Evolutionary conservation across 2,329 filamentous ascomycete species (phyloP), one percentile per base, ranked within the genome.

Genomic region (Xylariales sp.): DNA sequence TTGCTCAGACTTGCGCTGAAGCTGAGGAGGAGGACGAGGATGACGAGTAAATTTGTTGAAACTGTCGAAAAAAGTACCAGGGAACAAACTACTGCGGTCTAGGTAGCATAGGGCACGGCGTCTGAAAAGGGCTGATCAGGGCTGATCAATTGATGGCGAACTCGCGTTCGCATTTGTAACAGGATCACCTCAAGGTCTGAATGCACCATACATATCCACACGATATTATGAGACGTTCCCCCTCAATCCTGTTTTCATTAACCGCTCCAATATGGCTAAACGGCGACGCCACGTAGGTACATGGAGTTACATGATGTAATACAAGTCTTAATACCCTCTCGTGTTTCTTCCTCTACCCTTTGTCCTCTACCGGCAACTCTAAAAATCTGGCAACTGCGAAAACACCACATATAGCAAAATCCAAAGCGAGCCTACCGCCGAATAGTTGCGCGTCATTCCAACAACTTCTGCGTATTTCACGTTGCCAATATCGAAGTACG

Each of bases 1-100:
- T 95, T 78, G 92, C 92, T 80, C 91, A 92, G 87, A 94, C 91
- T 80, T 92, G 89, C 66, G 87, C 89, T 77, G 90, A 92, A 86
- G 89, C 87, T 71, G 90, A 91, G 70, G 89, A 91, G 80, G 89
- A 90, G 68, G 87, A 89, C 78, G 87, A 89, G 68, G 67, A 70
- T 78, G 88, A 90, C 74, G 89, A 91, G 84, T 90, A 90, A 85
- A 85, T 77, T 48, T 55, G 50, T 70, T 50, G 49, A 34, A 55
- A 55, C 43, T 55, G 50, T 70, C 45, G 49, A 34, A 55, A 55
- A 45, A 62, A 9, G 36, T 36, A 56, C 48, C 5, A 64, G 67
- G 70, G 69, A 70, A 73, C 64, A 68, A 70, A 73, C 64, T 72
- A 69, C 67, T 70, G 68, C 62, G 73, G 75, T 72, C 65, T 73